These are phyloP conservation scores for Lentinula guzmanii DNA, from an alignment of 768 basidiomycete species.

Conservation along the genomic window DNA sequence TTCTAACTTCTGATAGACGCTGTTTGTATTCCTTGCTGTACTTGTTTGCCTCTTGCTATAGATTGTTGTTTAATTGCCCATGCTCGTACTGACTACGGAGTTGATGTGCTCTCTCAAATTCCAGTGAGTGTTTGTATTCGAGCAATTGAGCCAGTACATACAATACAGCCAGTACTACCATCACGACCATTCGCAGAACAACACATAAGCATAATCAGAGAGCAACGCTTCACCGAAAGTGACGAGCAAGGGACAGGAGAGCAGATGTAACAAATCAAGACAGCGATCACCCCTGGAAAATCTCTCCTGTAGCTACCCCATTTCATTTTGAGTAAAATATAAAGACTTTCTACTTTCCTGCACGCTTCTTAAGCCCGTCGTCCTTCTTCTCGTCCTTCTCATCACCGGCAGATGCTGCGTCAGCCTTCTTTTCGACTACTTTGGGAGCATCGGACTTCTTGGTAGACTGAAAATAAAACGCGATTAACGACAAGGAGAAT, in stretches of 20 bases:
- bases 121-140: not conserved
- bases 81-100: no score
- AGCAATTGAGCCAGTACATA: not conserved
- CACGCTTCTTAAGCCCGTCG: conserved; percentile 64
- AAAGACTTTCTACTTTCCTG: conserved; percentile 21
- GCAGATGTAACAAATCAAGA: not conserved
- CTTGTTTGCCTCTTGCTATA: no score
- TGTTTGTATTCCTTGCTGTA: not conserved
- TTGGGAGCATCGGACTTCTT: conserved; percentile 74
- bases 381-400: conserved; percentile 67
- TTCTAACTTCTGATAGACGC: no score
- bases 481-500: conserved; percentile 1
- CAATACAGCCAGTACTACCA: not conserved
- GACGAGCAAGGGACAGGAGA: not conserved
- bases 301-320: not conserved
- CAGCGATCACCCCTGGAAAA: not conserved
- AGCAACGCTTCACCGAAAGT: not conserved
- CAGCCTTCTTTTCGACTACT: conserved; percentile 58
- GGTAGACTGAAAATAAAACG: conserved; percentile 36
- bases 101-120: not conserved
- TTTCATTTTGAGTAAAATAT: not conserved
- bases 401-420: conserved; percentile 62
- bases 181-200: not conserved
- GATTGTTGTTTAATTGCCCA: no score
- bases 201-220: not conserved